A percentile compares a stretch with the other conserved stretches of the same genome.
Evolutionary conservation across 202 grass and related monocot species (phyloP).

Genomic region (Setaria italica): DNA sequence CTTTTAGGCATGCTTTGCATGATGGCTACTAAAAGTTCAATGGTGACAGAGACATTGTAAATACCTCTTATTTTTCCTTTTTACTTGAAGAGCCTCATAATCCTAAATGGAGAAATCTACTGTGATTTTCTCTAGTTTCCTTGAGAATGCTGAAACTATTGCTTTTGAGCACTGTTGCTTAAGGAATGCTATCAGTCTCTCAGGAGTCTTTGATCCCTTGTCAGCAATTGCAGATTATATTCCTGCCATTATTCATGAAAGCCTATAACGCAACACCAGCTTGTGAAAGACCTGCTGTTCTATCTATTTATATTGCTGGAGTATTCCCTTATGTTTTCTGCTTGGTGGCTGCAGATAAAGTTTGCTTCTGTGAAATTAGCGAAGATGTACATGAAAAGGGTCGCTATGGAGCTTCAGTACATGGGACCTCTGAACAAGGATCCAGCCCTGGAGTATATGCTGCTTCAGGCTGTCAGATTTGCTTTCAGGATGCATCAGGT

Average conservation of each 20-base stretch:
- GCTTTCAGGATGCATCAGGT: conserved; percentile 99
- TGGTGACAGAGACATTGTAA: neutral
- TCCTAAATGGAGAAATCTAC: neutral
- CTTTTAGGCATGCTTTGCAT: neutral
- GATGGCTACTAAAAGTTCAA: neutral
- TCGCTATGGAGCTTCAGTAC: conserved; percentile 92
- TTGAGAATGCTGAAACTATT: neutral
- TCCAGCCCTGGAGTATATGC: conserved; percentile 95
- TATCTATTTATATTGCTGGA: conserved; percentile 12
- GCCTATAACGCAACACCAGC: neutral
- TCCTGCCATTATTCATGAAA: conserved; percentile 11
- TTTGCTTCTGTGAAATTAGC: conserved; percentile 95
- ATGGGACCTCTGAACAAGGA: conserved; percentile 95
- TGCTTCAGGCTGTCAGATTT: conserved; percentile 98
- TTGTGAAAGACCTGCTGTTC: conserved; percentile 21
- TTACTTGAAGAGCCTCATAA: neutral
- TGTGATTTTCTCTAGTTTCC: neutral
- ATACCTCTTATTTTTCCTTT: neutral
- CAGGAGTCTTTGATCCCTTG: conserved; percentile 7
- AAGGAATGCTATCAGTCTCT: neutral
- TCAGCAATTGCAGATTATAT: neutral
- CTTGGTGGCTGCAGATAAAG: conserved; percentile 70
- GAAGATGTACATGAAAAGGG: conserved; percentile 97
- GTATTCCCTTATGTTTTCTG: conserved; percentile 13
- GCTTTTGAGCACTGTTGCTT: neutral